A percentile compares a stretch with the other conserved stretches of the same genome.
Conservation (phyloP, 2,329 filamentous ascomycete genomes). For the Pestalotiopsis sp. region DNA sequence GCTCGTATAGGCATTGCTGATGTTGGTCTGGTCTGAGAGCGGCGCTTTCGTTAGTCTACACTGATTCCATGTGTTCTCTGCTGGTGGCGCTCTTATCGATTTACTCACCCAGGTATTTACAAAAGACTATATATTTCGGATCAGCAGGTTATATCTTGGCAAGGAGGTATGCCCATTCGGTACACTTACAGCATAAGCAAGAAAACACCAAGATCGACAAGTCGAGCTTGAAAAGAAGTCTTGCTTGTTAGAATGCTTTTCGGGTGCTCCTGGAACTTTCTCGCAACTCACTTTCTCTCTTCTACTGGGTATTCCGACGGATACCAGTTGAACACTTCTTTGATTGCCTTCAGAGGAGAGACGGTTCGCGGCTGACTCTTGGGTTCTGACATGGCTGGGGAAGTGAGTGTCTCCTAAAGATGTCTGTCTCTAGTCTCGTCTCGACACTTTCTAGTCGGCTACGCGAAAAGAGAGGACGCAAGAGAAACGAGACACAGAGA, state of each 20-base stretch:
- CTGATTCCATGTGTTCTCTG: background rate
- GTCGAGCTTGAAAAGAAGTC: constrained; percentile 36
- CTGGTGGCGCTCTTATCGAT: background rate
- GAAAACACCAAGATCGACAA: constrained; percentile 34
- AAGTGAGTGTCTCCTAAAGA: background rate
- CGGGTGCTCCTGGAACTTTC: background rate
- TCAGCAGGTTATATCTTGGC: background rate
- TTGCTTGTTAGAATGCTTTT: constrained; percentile 11
- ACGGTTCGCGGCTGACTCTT: background rate
- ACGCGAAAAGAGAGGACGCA: background rate
- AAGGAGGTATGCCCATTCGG: no score
- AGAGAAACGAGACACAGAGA: background rate
- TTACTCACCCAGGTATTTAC: constrained; percentile 32
- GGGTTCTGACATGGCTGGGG: constrained; percentile 15
- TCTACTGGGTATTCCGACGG: constrained; percentile 31
- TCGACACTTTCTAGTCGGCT: background rate
- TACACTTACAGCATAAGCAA: constrained; percentile 34
- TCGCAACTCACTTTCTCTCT: constrained; percentile 32
- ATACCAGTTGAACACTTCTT: constrained; percentile 38
- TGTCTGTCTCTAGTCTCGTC: background rate
- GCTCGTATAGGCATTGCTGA: constrained; percentile 40
- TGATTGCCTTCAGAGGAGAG: constrained; percentile 22
- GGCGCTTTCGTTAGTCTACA: background rate
- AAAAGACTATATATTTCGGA: constrained; percentile 27
- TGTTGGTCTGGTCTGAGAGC: constrained; percentile 31